A percentile compares a stretch with the other conserved stretches of the same genome.
phyloP scores from a whole-genome alignment of 164 flowering plant genomes.

The Saururus chinensis region DNA sequence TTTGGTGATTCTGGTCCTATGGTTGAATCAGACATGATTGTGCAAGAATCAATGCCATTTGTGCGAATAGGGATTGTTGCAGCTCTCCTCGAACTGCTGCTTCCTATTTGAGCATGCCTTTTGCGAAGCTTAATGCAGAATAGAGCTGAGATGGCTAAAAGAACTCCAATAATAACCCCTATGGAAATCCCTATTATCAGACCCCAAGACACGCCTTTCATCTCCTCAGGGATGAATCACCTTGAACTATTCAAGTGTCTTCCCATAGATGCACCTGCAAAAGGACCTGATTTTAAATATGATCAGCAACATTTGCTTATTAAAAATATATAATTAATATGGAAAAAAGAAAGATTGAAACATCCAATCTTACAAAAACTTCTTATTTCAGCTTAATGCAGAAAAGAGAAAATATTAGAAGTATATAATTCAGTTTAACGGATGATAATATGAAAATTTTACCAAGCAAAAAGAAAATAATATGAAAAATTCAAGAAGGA shows the following conservation, averaged over 20 bases:
- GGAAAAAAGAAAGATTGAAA: too few species aligned
- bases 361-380: too few species aligned
- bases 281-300: not conserved
- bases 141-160: constrained; percentile 56
- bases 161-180: constrained; percentile 81
- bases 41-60: constrained; percentile 67
- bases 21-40: constrained; percentile 75
- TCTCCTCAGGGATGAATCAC: constrained; percentile 13
- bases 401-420: too few species aligned
- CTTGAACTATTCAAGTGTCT: not conserved
- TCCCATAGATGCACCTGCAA: constrained; percentile 4
- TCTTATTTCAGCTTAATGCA: too few species aligned
- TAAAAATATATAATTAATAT: too few species aligned
- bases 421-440: too few species aligned
- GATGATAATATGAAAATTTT: too few species aligned
- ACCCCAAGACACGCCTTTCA: constrained; percentile 66
- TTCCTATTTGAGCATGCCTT: constrained; percentile 70
- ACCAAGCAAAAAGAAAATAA: too few species aligned
- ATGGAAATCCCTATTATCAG: constrained; percentile 82
- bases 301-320: too few species aligned
- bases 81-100: constrained; percentile 79
- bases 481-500: too few species aligned
- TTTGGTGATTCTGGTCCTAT: constrained; percentile 78
- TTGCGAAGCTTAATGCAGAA: constrained; percentile 64
- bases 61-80: constrained; percentile 66